phyloP scores from a whole-genome alignment of 192 early-diverging fungal genomes.

The Podila clonocystis region DNA sequence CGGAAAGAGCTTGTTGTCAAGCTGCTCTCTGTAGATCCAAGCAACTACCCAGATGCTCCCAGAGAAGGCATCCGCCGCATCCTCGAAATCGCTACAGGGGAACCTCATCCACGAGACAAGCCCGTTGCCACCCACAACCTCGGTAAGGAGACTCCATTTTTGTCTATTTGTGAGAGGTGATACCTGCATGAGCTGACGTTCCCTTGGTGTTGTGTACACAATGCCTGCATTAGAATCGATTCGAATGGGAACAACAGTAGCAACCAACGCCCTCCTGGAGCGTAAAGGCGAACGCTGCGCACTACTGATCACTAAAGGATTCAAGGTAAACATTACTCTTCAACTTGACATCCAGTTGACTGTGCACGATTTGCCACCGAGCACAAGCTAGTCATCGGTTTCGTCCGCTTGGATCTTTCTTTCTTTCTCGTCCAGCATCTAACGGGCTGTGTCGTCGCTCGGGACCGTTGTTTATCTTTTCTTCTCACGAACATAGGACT shows the following conservation, averaged over 20 bases:
- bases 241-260: conserved; percentile 98
- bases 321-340: conserved; percentile 67
- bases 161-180: too few relatives aligned
- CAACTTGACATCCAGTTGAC: background rate
- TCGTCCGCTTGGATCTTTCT: background rate
- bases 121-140: conserved; percentile 78
- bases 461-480: conserved; percentile 1
- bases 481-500: conserved; percentile 41
- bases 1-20: conserved; percentile 84
- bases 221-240: conserved; percentile 62
- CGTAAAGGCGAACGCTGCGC: conserved; percentile 90
- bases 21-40: conserved; percentile 91
- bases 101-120: conserved; percentile 68
- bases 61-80: conserved; percentile 94
- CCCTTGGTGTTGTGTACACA: too few relatives aligned
- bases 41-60: conserved; percentile 91
- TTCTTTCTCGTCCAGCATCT: background rate
- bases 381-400: too few relatives aligned
- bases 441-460: conserved; percentile 10
- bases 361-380: background rate
- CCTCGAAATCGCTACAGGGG: conserved; percentile 81
- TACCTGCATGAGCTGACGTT: too few relatives aligned
- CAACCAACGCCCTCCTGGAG: conserved; percentile 92
- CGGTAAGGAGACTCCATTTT: conserved; percentile 43
- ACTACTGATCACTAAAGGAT: conserved; percentile 91